These are phyloP conservation scores for Solanum raphanifolium DNA, from an alignment of 257 asterid species.

Conservation along the genomic window DNA sequence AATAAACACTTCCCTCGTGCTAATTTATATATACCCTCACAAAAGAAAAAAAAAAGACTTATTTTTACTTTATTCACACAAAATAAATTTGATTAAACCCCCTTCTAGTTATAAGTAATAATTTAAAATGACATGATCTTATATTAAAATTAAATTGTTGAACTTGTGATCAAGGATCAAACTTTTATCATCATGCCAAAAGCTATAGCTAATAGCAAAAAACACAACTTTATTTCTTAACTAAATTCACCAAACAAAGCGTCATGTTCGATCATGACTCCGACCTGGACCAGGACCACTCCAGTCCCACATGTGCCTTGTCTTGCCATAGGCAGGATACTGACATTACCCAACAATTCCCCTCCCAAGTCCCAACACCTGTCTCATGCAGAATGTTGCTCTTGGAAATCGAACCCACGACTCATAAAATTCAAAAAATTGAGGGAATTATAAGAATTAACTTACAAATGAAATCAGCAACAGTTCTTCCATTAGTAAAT, in stretches of 20 bases:
- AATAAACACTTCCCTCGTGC: neutral
- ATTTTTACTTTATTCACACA: neutral
- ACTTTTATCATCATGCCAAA: neutral
- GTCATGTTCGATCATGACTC: too few species aligned
- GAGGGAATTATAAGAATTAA: neutral
- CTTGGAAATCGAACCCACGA: neutral
- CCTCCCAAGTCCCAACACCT: too few species aligned
- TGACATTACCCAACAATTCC: too few species aligned
- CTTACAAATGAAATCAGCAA: constrained; percentile 60
- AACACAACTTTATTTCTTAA: too few species aligned
- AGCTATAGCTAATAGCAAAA: too few species aligned
- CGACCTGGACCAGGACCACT: too few species aligned
- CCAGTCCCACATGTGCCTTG: too few species aligned
- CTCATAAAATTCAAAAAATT: neutral
- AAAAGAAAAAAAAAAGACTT: neutral
- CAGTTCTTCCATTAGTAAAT: constrained; percentile 73
- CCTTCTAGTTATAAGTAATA: neutral
- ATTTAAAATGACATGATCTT: neutral
- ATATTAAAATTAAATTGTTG: neutral
- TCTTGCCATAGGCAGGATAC: too few species aligned
- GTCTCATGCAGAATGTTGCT: neutral
- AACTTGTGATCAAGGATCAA: neutral
- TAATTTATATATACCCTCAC: neutral
- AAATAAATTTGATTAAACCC: neutral
- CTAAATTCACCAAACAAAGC: neutral